Base-by-base conservation (phyloP, 148 eudicot species). In the Linanthus parryae region DNA sequence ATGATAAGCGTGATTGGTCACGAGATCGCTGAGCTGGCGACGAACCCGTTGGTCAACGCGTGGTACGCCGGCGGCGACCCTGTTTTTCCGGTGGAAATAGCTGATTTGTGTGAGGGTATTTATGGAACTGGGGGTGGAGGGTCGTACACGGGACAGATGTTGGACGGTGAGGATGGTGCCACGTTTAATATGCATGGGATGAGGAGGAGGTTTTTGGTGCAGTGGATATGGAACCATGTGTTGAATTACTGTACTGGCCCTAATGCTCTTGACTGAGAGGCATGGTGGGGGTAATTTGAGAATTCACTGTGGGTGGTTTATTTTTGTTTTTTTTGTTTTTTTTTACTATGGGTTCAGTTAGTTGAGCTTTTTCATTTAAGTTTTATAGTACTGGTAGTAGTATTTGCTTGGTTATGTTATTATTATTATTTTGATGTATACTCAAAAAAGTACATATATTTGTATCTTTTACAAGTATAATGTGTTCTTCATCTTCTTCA, bases 51-150 rank as follows among this genome's bases (percentile, higher is more conserved):
- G 8, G 91, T 74, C 8, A 91, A 81, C 58, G 98, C 95, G 0
- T 91, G 98, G 98, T 91, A 83, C 29, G 98, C 98, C 8, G 98
- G 98, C 1, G 62, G 63, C 3, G 95, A 91, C 70, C 94, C 95
- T 36, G 58, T 58, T 25, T 80, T 78, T 0, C 98, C 98, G 16
- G 95, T 84, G 38, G 98, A 91, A 43, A 83, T 91, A 1, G 98
- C 94, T 8, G 98, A 91, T 59, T 64, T 91, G 9, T 91, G 98
- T 35, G 95, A 86, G 70, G 98, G 98, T 2, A 87, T 91, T 28
- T 91, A 86, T 19, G 98, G 98, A 14, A 76, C 86, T 0, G 95
- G 95, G 0, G 98, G 95, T 0, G 95, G 95, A 2, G 98, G 98
- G 44, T 87, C 95, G 12, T 91, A 91, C 30, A 84, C 92, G 0